These are phyloP conservation scores for Paracamarosporium sp. DNA, from an alignment of 2,329 filamentous ascomycete species.

Conservation along the genomic window DNA sequence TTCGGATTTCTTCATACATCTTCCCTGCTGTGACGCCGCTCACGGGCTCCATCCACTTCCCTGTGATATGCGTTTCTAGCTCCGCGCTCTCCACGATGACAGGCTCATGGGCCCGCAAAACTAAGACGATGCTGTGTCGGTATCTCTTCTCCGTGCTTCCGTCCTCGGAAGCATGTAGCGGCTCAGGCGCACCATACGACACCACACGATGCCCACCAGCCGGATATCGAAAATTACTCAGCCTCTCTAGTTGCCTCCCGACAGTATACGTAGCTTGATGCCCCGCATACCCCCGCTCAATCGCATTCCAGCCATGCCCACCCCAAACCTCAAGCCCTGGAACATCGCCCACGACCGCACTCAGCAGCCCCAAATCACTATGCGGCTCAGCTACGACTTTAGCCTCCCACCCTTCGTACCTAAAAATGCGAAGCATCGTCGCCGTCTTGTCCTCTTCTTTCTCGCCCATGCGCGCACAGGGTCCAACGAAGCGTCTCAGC, in stretches of 20 bases:
- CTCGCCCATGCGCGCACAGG: constrained; percentile 28
- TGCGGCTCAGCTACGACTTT: constrained; percentile 48
- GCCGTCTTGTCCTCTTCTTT: constrained; percentile 33
- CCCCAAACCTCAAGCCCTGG: constrained; percentile 47
- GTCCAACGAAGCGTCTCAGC: constrained; percentile 34
- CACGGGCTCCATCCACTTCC: constrained; percentile 32
- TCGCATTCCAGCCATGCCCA: constrained; percentile 27
- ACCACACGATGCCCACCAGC: constrained; percentile 46
- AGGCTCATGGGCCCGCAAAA: constrained; percentile 41
- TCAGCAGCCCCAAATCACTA: constrained; percentile 43
- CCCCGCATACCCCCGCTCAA: constrained; percentile 34
- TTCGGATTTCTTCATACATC: constrained; percentile 38
- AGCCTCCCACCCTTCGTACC: constrained; percentile 43
- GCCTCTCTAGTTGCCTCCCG: constrained; percentile 38
- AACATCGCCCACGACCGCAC: constrained; percentile 41
- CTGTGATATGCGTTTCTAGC: constrained; percentile 39
- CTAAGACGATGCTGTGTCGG: constrained; percentile 45
- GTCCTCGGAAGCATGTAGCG: not conserved
- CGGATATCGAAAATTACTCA: constrained; percentile 35
- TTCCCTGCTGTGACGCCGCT: constrained; percentile 36
- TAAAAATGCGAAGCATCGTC: constrained; percentile 45
- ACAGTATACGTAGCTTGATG: constrained; percentile 34
- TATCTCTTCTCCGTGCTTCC: constrained; percentile 20
- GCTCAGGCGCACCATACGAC: constrained; percentile 28
- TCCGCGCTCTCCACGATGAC: constrained; percentile 30